Evolutionary conservation across 768 basidiomycete genomes (phyloP).

Genomic region (Suillus clintonianus): DNA sequence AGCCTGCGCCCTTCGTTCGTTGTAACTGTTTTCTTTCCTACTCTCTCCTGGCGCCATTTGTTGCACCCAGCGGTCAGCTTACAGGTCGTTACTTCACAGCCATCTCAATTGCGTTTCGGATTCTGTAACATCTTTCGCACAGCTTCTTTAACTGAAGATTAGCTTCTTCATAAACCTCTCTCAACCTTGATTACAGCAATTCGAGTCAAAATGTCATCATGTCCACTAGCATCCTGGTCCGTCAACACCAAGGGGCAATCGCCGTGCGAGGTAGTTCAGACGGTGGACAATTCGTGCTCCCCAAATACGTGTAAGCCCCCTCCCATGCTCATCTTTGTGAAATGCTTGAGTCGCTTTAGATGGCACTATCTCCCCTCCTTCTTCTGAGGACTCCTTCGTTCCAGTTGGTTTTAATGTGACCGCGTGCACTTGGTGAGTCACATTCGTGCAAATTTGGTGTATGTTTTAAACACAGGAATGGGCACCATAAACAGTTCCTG

Average conservation of each 20-base stretch:
- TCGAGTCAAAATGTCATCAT: background rate
- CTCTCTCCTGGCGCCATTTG: background rate
- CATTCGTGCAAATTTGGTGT: background rate
- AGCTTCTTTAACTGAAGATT: background rate
- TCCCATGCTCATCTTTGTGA: background rate
- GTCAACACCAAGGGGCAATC: slow-evolving; percentile 9
- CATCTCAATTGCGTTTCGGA: background rate
- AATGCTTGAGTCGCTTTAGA: background rate
- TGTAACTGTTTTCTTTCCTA: background rate
- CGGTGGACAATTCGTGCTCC: slow-evolving; percentile 20
- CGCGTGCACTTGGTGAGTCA: slow-evolving; percentile 25
- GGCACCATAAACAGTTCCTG: slow-evolving; percentile 19
- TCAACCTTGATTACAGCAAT: no score
- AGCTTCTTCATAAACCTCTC: background rate
- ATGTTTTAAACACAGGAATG: background rate
- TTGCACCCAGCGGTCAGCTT: background rate
- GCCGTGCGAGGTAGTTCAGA: slow-evolving; percentile 20
- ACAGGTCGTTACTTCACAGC: background rate
- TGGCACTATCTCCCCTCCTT: background rate
- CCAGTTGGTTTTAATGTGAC: slow-evolving; percentile 18
- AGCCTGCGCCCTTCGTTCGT: background rate
- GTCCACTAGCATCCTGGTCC: background rate
- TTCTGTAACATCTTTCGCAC: background rate
- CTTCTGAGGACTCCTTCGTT: slow-evolving; percentile 6
- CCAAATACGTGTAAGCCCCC: slow-evolving; percentile 13